Evolutionary conservation across 2,329 filamentous ascomycete species (phyloP), one percentile per base, ranked within the genome.

Genomic region (Neobulgaria alba): DNA sequence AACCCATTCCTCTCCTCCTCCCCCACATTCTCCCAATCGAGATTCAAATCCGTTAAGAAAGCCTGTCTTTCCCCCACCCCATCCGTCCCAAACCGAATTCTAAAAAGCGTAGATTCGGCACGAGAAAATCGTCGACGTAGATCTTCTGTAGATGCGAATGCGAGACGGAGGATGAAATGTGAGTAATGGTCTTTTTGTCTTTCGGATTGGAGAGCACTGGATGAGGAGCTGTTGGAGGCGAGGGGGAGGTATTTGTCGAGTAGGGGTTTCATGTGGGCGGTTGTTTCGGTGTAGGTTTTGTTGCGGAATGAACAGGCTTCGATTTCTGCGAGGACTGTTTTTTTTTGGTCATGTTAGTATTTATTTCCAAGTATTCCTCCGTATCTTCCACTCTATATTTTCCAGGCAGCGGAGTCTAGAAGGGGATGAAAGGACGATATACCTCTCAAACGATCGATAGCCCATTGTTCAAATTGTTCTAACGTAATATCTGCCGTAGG

Each of bases 391-490:
- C n/a, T n/a, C n/a, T n/a, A n/a, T n/a, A n/a, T n/a, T n/a, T n/a
- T n/a, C n/a, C n/a, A n/a, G n/a, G n/a, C n/a, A n/a, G n/a, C n/a
- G n/a, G n/a, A n/a, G 10, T 5, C 5, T 21, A 51, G 19, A 52
- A 33, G 67, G n/a, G n/a, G n/a, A n/a, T n/a, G n/a, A n/a, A n/a
- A n/a, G n/a, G n/a, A n/a, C n/a, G n/a, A n/a, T n/a, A 41, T 67
- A 87, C 87, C 76, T 66, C 87, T 82, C 51, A 98, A 63, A 42
- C 92, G 74, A 57, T 94, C 85, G 57, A 98, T 96, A 9, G 89
- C 92, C 92, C 92, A 98, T 73, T 95, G 88, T 61, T 98, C 92
- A 57, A 98, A 98, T 60, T 98, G 82, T 60, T 98, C 92, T 31
- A 98, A 78, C 0, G 87, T 94, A 54, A 98, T 92, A 59, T 98